Percentiles rank a stretch among this genome's conserved stretches.
These are phyloP conservation scores for Cercospora janseana DNA, from an alignment of 2,329 filamentous ascomycete genomes.

Conservation along the genomic window DNA sequence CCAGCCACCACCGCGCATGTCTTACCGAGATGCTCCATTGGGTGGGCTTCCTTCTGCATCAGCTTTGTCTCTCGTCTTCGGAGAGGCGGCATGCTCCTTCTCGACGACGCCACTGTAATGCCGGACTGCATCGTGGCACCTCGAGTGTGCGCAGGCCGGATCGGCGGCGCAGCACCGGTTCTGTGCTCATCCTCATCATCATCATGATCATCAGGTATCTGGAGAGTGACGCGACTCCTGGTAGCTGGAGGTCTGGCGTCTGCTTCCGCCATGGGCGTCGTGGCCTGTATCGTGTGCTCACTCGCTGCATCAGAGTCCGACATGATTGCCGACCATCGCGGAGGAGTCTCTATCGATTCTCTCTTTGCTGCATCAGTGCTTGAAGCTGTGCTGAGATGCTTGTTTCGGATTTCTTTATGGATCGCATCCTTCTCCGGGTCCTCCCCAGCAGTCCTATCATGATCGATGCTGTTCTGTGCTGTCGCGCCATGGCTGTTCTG, in stretches of 20 bases:
- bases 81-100: conserved; percentile 27
- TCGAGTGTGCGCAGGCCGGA: conserved; percentile 20
- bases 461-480: conserved; percentile 1
- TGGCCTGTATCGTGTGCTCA: conserved; percentile 15
- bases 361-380: conserved; percentile 20
- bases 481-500: conserved; percentile 1
- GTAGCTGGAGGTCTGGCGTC: conserved; percentile 9
- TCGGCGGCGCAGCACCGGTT: not conserved
- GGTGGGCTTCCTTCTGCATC: conserved; percentile 31
- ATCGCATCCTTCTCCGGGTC: conserved; percentile 25
- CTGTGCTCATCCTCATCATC: conserved; percentile 13
- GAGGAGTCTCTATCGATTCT: conserved; percentile 25
- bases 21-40: conserved; percentile 31
- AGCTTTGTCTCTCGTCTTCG: conserved; percentile 30
- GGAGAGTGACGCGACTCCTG: conserved; percentile 16
- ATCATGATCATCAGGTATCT: conserved; percentile 17
- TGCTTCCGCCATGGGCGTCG: conserved; percentile 7
- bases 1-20: not conserved
- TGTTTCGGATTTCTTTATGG: conserved; percentile 21
- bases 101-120: conserved; percentile 18
- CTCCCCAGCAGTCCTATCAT: not conserved
- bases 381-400: conserved; percentile 20
- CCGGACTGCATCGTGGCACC: conserved; percentile 21
- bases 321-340: conserved; percentile 22
- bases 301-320: conserved; percentile 21